Percentiles rank a stretch among this genome's conserved stretches.
phyloP scores from a whole-genome alignment of 371 early-diverging fungal genomes.

The Coemansia sp. region DNA sequence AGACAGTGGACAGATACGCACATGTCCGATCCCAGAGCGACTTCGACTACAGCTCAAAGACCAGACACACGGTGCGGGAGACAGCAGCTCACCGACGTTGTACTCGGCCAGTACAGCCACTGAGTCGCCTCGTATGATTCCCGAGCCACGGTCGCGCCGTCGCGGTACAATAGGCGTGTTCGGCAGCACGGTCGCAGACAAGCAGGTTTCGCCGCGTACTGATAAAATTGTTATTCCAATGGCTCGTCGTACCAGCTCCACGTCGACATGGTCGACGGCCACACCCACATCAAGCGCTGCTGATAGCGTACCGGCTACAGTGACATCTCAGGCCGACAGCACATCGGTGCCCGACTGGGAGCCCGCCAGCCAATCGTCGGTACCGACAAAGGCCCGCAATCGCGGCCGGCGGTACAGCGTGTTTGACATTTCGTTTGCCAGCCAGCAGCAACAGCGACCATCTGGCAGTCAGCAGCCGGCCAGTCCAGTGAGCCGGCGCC shows the following conservation, averaged over 20 bases:
- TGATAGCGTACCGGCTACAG: conserved; percentile 1
- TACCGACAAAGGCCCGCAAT: conserved; percentile 5
- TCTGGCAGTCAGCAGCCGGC: background rate
- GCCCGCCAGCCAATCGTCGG: conserved; percentile 4
- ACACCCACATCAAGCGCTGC: conserved; percentile 30
- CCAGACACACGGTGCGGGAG: background rate
- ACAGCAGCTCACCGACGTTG: conserved; percentile 16
- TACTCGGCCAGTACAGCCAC: conserved; percentile 13
- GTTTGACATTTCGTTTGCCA: conserved; percentile 41
- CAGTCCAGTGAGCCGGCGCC: background rate
- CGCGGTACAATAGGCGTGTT: conserved; percentile 23
- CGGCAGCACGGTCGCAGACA: background rate
- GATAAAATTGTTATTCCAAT: background rate
- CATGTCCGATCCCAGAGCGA: conserved; percentile 43
- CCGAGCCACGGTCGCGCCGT: conserved; percentile 15
- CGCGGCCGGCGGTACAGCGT: conserved; percentile 43
- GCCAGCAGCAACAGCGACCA: conserved; percentile 9
- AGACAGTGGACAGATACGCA: conserved; percentile 28
- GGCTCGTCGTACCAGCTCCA: conserved; percentile 36
- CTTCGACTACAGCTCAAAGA: conserved; percentile 32
- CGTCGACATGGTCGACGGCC: conserved; percentile 38
- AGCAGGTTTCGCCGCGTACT: conserved; percentile 5
- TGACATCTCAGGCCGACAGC: background rate
- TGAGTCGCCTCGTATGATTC: conserved; percentile 21
- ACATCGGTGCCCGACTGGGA: conserved; percentile 37